Base-by-base conservation (phyloP, 352 stramenopile species). In the Globisporangium sylvaticum region DNA sequence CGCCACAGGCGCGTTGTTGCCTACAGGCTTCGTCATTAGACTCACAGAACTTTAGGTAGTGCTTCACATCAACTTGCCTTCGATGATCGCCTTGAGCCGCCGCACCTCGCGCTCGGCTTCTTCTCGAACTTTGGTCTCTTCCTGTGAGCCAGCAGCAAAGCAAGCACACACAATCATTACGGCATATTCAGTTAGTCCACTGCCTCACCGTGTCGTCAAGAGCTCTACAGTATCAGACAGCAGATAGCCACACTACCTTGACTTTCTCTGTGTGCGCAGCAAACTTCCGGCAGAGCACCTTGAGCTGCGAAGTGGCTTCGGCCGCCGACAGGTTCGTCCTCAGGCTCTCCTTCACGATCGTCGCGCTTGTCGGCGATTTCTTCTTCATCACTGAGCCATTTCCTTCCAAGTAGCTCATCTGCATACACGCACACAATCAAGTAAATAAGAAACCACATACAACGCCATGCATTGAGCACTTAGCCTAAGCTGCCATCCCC, bases 241-340 rank as follows among this genome's bases (percentile, higher is more conserved):
- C 4, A 20, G 20, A 44, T 20, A 48, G 39, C 5, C 15, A 48
- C 10, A 18, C 34, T 61, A 90, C 84, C 75, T 95, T 93, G 57
- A 95, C 85, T 87, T 92, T 95, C 24, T 95, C 83, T 0, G 79
- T 89, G 20, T 94, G 76, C 5, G 84, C 79, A 2, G 87, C 87
- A 64, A 95, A 95, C 65, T 95, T 95, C 32, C 86, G 82, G 46
- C 87, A 95, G 4, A 95, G 67, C 31, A 94, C 83, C 52, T 88
- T 88, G 39, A 95, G 69, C 32, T 95, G 87, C 18, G 85, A 76
- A 3, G 83, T 94, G 9, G 85, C 87, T 65, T 93, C 81, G 0
- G 80, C 74, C 8, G 80, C 72, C 32, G 83, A 90, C 27, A 93
- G 66, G 56, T 89, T 92, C 8, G 71, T 25, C 57, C 83, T 87